Evolutionary conservation across 2,329 filamentous ascomycete genomes (phyloP).

Genomic region (Colletotrichum noveboracense): DNA sequence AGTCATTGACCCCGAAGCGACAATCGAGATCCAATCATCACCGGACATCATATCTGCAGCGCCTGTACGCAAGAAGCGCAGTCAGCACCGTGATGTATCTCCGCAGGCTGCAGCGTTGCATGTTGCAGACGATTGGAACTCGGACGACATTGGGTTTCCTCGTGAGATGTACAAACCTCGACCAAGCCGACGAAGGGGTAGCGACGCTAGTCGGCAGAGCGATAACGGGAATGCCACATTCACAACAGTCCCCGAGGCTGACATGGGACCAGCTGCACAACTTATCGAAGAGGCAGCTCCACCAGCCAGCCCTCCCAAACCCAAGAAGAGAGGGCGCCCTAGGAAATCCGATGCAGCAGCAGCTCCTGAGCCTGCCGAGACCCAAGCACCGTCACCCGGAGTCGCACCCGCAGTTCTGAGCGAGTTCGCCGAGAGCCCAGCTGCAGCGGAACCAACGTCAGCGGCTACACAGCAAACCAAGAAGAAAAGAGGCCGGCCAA

Average conservation of each 20-base stretch:
- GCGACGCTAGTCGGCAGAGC: slow-evolving; percentile 13
- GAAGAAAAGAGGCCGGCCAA: slow-evolving; percentile 42
- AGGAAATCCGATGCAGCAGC: neutral
- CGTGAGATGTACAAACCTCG: slow-evolving; percentile 11
- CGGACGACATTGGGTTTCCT: slow-evolving; percentile 4
- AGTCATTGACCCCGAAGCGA: neutral
- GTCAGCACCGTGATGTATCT: neutral
- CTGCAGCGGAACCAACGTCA: neutral
- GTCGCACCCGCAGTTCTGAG: neutral
- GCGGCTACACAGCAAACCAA: slow-evolving; percentile 6
- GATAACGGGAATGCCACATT: neutral
- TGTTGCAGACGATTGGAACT: slow-evolving; percentile 16
- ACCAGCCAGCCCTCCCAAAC: neutral
- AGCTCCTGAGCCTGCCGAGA: neutral
- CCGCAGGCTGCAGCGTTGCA: neutral
- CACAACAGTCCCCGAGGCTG: neutral
- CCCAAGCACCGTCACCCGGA: neutral
- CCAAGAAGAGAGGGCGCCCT: slow-evolving; percentile 23
- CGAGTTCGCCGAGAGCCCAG: neutral
- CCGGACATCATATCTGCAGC: slow-evolving; percentile 25
- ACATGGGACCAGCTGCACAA: neutral
- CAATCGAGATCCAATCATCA: slow-evolving; percentile 16
- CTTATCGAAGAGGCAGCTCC: neutral
- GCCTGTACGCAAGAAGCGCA: slow-evolving; percentile 10
- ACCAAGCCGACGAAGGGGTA: slow-evolving; percentile 18